These are phyloP conservation scores for Candida qinlingensis DNA, from an alignment of 805 yeast genomes.

Conservation along the genomic window DNA sequence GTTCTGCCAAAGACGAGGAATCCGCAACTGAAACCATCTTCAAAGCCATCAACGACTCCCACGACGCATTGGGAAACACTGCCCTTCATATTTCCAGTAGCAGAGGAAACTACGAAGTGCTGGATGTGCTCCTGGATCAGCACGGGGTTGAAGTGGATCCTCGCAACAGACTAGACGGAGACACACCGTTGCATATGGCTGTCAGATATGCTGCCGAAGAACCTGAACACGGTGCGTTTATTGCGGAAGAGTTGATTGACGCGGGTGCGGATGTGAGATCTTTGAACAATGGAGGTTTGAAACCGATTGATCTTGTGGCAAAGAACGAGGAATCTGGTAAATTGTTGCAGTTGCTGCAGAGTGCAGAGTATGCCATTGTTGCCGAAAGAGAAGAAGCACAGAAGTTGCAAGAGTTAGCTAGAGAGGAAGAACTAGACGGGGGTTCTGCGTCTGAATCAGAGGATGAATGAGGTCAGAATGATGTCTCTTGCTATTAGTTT, in stretches of 20 bases:
- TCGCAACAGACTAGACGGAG: conserved; percentile 60
- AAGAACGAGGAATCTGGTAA: conserved; percentile 37
- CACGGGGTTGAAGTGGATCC: conserved; percentile 93
- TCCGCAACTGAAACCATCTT: conserved; percentile 24
- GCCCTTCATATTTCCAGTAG: conserved; percentile 69
- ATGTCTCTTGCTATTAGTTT: too few relatives aligned
- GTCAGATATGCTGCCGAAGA: conserved; percentile 72
- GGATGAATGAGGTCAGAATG: conserved; percentile 6
- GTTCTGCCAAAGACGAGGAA: conserved; percentile 16
- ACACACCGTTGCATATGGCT: conserved; percentile 86
- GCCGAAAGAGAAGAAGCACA: conserved; percentile 24
- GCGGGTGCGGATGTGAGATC: conserved; percentile 83
- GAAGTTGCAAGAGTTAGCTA: conserved; percentile 26
- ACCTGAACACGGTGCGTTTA: conserved; percentile 77
- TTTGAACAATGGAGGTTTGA: conserved; percentile 57
- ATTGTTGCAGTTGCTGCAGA: conserved; percentile 60
- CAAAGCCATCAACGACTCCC: conserved; percentile 58
- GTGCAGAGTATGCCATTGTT: conserved; percentile 74
- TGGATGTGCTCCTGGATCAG: conserved; percentile 76
- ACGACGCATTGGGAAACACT: conserved; percentile 13
- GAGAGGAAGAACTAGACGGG: conserved; percentile 28
- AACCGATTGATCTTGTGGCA: conserved; percentile 66
- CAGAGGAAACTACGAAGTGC: conserved; percentile 79
- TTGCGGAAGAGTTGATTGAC: conserved; percentile 77
- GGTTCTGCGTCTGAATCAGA: conserved; percentile 22